Evolutionary conservation across 306 rosid species (phyloP).

Genomic region (Fragaria vesca): DNA sequence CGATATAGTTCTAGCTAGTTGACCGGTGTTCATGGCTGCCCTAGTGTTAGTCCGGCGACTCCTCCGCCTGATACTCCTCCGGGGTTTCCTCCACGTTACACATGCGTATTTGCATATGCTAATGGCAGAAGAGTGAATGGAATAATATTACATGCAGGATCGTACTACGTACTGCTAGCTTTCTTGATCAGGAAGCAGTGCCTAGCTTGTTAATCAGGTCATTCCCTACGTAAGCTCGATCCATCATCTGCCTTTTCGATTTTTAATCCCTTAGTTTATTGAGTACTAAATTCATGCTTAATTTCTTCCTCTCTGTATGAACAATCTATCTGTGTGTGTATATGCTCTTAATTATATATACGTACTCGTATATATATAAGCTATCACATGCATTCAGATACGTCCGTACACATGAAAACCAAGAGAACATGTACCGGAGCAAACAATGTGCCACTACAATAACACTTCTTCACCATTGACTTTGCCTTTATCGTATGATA

Average conservation of each 20-base stretch:
- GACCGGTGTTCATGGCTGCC: neutral
- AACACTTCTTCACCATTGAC: neutral
- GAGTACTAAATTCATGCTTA: neutral
- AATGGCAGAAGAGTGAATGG: neutral
- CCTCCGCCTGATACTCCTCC: constrained; percentile 13
- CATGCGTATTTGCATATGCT: neutral
- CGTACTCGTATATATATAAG: neutral
- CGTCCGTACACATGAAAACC: constrained; percentile 9
- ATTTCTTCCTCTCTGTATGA: constrained; percentile 1
- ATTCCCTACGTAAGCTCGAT: neutral
- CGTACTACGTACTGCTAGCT: neutral
- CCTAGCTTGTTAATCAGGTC: neutral
- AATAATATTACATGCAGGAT: neutral
- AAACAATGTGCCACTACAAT: neutral
- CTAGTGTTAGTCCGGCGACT: neutral
- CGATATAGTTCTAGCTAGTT: neutral
- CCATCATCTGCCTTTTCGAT: neutral
- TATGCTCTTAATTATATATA: too few species aligned
- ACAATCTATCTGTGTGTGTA: neutral
- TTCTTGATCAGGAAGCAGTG: neutral
- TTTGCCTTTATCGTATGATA: neutral
- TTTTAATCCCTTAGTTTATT: neutral
- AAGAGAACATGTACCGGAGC: neutral
- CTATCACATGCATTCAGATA: constrained; percentile 10
- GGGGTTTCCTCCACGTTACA: constrained; percentile 24